phyloP scores from a whole-genome alignment of 495 filamentous ascomycete species.

The Tuber aestivum region DNA sequence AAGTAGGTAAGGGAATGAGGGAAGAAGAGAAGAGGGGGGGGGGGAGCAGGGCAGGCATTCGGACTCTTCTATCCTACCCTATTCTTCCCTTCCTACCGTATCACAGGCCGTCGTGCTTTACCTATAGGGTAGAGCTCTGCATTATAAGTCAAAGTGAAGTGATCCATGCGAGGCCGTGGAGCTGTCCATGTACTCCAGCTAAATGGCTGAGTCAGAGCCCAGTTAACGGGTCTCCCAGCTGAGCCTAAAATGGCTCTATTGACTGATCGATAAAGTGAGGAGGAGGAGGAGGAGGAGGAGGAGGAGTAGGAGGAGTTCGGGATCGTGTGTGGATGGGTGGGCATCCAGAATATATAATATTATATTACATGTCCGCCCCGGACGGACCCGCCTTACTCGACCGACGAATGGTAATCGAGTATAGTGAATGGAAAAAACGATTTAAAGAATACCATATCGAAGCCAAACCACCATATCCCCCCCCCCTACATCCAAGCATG shows the following conservation, averaged over 20 bases:
- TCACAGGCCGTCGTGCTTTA: not conserved
- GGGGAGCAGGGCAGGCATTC: not conserved
- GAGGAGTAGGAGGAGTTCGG: not conserved
- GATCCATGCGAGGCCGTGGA: not conserved
- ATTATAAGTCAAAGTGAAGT: conserved; percentile 1
- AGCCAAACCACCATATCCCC: not conserved
- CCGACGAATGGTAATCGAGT: not conserved
- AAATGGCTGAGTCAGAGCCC: conserved; percentile 4
- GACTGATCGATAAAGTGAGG: not conserved
- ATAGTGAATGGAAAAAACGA: not conserved
- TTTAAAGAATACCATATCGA: not conserved
- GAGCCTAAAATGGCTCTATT: not conserved
- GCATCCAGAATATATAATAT: not conserved
- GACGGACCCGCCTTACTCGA: not conserved
- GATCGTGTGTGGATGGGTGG: not conserved
- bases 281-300: no score
- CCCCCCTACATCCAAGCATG: not conserved
- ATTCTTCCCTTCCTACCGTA: not conserved
- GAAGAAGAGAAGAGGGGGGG: not conserved
- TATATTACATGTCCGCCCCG: not conserved
- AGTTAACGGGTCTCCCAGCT: not conserved
- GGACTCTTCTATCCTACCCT: not conserved
- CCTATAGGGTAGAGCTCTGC: not conserved
- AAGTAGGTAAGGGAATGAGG: not conserved
- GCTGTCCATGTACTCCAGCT: not conserved